Percentiles rank a stretch among this genome's conserved stretches.
These are phyloP conservation scores for Wickerhamomyces subpelliculosus DNA, from an alignment of 805 yeast genomes.

Conservation along the genomic window DNA sequence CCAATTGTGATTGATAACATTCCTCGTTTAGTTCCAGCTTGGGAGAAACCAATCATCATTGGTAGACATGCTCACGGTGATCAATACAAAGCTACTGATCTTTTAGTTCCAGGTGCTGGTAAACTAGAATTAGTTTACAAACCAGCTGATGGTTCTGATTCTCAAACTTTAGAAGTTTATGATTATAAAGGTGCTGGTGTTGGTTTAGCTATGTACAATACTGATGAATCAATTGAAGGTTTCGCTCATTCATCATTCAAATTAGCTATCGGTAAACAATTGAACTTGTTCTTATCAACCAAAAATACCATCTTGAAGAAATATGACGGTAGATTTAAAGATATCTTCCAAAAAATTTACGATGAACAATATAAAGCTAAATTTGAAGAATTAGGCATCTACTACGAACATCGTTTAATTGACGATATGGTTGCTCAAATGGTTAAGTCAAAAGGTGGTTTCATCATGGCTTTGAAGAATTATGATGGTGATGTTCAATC, in stretches of 20 bases:
- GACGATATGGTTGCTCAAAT: slow-evolving; percentile 89
- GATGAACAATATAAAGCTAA: slow-evolving; percentile 47
- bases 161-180: slow-evolving; percentile 45
- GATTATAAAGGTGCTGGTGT: slow-evolving; percentile 66
- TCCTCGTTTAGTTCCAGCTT: slow-evolving; percentile 70
- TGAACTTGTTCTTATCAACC: slow-evolving; percentile 64
- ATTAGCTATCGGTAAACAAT: slow-evolving; percentile 56
- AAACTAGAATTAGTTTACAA: slow-evolving; percentile 58
- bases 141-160: slow-evolving; percentile 50
- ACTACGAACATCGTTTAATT: slow-evolving; percentile 75
- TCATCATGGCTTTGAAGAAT: slow-evolving; percentile 72
- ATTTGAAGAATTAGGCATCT: slow-evolving; percentile 55
- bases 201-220: slow-evolving; percentile 78
- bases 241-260: slow-evolving; percentile 79
- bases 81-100: slow-evolving; percentile 76
- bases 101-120: slow-evolving; percentile 62
- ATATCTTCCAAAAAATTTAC: slow-evolving; percentile 64
- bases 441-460: slow-evolving; percentile 81
- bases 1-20: slow-evolving; percentile 74
- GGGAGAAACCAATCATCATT: slow-evolving; percentile 78
- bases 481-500: slow-evolving; percentile 85
- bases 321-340: slow-evolving; percentile 79
- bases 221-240: slow-evolving; percentile 68
- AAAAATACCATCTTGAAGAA: slow-evolving; percentile 78
- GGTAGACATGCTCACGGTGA: slow-evolving; percentile 87